These are phyloP conservation scores for Paecilomyces sp. DNA, from an alignment of 2,329 filamentous ascomycete genomes.

Conservation along the genomic window DNA sequence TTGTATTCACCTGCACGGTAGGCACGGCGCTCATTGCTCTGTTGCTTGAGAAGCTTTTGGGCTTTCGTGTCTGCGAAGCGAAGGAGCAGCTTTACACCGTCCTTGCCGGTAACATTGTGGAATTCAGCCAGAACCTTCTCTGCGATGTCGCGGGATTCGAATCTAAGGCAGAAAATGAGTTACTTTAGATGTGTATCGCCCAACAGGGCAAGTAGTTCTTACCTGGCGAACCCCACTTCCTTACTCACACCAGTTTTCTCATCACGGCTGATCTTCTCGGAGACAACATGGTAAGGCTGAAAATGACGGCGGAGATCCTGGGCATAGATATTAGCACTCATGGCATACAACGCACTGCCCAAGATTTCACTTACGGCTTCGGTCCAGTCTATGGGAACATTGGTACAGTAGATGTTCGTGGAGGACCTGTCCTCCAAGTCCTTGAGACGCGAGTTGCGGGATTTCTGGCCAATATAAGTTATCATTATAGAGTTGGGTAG, in stretches of 20 bases:
- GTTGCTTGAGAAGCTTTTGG: slow-evolving; percentile 93
- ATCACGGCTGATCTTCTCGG: slow-evolving; percentile 91
- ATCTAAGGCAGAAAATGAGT: slow-evolving; percentile 48
- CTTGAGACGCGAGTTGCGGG: slow-evolving; percentile 96
- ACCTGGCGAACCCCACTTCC: slow-evolving; percentile 96
- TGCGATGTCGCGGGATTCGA: slow-evolving; percentile 81
- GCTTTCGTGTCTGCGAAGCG: slow-evolving; percentile 95
- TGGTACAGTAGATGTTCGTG: slow-evolving; percentile 97
- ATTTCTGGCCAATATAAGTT: slow-evolving; percentile 59
- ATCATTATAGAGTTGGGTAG: background rate
- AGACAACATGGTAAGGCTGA: slow-evolving; percentile 60
- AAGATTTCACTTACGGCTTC: slow-evolving; percentile 63
- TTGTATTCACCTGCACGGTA: slow-evolving; percentile 97
- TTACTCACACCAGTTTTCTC: slow-evolving; percentile 79
- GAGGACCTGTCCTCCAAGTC: slow-evolving; percentile 83
- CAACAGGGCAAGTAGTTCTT: slow-evolving; percentile 24
- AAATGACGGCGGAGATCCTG: slow-evolving; percentile 63
- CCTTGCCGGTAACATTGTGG: slow-evolving; percentile 72
- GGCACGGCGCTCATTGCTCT: slow-evolving; percentile 89
- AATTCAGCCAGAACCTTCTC: slow-evolving; percentile 82
- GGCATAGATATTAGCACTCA: slow-evolving; percentile 21
- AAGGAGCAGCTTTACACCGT: slow-evolving; percentile 80
- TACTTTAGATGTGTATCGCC: slow-evolving; percentile 1
- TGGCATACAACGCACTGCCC: background rate
- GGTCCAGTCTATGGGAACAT: slow-evolving; percentile 84